A percentile compares a stretch with the other conserved stretches of the same genome.
These are phyloP conservation scores for Leavenworthia alabamica DNA, from an alignment of 345 rosid genomes.

Conservation along the genomic window DNA sequence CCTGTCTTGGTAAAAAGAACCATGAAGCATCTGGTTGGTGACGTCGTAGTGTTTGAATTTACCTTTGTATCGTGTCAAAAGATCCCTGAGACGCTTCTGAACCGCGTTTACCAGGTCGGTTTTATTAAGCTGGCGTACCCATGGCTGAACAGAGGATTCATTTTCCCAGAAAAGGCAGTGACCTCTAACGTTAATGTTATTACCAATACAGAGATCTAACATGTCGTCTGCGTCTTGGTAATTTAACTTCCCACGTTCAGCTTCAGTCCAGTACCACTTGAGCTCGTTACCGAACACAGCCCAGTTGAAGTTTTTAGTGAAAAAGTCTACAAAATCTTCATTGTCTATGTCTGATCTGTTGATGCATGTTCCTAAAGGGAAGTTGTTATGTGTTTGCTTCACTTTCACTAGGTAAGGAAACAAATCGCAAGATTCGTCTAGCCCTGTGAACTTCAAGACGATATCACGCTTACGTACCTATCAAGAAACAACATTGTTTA, in stretches of 20 bases:
- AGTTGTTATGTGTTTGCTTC: slow-evolving; percentile 63
- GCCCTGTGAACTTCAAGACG: slow-evolving; percentile 50
- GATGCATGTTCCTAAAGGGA: slow-evolving; percentile 79
- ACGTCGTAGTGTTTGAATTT: slow-evolving; percentile 73
- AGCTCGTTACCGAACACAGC: slow-evolving; percentile 87
- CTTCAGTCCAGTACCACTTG: slow-evolving; percentile 89
- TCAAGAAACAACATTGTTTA: slow-evolving; percentile 17
- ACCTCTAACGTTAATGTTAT: slow-evolving; percentile 54
- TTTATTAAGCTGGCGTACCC: slow-evolving; percentile 39
- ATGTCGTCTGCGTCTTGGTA: slow-evolving; percentile 86
- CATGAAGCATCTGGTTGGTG: slow-evolving; percentile 56
- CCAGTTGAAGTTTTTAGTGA: slow-evolving; percentile 74
- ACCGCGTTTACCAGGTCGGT: slow-evolving; percentile 35
- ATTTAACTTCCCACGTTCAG: slow-evolving; percentile 64
- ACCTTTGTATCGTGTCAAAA: slow-evolving; percentile 53
- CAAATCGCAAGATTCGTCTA: slow-evolving; percentile 24
- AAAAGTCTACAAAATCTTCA: slow-evolving; percentile 67
- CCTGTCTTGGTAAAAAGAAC: slow-evolving; percentile 65
- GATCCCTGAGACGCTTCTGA: slow-evolving; percentile 38
- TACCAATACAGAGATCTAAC: slow-evolving; percentile 52
- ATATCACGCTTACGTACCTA: slow-evolving; percentile 83
- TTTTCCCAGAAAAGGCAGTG: slow-evolving; percentile 51
- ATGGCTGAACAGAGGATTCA: slow-evolving; percentile 41
- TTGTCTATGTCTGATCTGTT: slow-evolving; percentile 71
- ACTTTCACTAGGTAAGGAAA: slow-evolving; percentile 49